These are phyloP conservation scores for Agrocybe pediades DNA, from an alignment of 768 basidiomycete genomes.

Conservation along the genomic window DNA sequence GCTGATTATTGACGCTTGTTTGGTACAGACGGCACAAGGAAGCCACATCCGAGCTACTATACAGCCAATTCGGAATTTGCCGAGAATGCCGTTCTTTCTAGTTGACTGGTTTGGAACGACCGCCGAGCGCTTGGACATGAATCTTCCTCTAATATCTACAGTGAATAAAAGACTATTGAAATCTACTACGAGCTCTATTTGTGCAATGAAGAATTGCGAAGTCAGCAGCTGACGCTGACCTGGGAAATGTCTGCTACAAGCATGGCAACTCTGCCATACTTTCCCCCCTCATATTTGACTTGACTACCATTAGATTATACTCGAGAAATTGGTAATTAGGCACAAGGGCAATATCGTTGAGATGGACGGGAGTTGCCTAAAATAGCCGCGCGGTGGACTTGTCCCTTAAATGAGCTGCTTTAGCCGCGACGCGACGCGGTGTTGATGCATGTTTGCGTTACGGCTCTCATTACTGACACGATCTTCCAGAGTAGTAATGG, in stretches of 20 bases:
- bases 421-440: constrained; percentile 42
- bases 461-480: constrained; percentile 35
- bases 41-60: constrained; percentile 45
- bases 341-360: too few relatives aligned
- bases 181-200: too few relatives aligned
- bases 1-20: constrained; percentile 43
- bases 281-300: too few relatives aligned
- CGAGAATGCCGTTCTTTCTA: constrained; percentile 12
- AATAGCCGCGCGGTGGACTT: background rate
- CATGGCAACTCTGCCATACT: too few relatives aligned
- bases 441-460: constrained; percentile 45
- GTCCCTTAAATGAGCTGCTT: constrained; percentile 1
- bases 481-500: constrained; percentile 44
- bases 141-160: background rate
- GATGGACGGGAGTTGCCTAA: background rate
- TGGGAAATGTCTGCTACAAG: too few relatives aligned
- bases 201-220: too few relatives aligned
- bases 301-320: too few relatives aligned
- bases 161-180: too few relatives aligned
- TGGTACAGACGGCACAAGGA: constrained; percentile 27
- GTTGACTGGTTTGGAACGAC: background rate
- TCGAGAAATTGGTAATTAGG: too few relatives aligned
- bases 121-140: background rate
- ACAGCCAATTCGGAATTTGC: constrained; percentile 38
- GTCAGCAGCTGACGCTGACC: too few relatives aligned